Evolutionary conservation across 192 early-diverging fungal genomes (phyloP).

Genomic region (Endogone sp.): DNA sequence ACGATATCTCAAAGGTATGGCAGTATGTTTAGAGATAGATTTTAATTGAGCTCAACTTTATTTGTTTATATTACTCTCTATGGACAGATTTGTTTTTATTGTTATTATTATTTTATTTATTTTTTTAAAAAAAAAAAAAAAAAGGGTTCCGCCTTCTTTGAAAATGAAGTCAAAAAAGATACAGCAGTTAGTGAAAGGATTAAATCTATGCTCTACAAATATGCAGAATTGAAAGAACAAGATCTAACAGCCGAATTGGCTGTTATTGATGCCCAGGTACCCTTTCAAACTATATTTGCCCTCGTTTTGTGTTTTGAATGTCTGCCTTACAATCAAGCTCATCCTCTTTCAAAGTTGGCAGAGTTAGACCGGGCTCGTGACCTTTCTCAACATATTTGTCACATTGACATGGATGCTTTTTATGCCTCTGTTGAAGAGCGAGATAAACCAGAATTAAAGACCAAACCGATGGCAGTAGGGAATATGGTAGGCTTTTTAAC

Average conservation of each 20-base stretch:
- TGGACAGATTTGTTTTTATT: neutral
- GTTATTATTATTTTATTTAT: too few relatives aligned
- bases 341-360: neutral
- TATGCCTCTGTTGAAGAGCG: constrained; percentile 70
- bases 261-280: constrained; percentile 36
- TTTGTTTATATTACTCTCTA: too few relatives aligned
- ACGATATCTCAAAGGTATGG: constrained; percentile 54
- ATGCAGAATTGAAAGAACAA: constrained; percentile 24
- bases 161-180: constrained; percentile 43
- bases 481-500: neutral
- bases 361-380: constrained; percentile 40
- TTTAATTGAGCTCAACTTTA: neutral
- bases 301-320: too few relatives aligned
- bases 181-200: constrained; percentile 32
- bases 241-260: constrained; percentile 31
- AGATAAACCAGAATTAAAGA: constrained; percentile 55
- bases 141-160: constrained; percentile 52
- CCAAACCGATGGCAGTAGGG: constrained; percentile 48
- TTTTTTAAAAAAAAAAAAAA: too few relatives aligned
- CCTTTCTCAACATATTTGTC: constrained; percentile 48
- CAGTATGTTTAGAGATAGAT: neutral
- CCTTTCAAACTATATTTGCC: too few relatives aligned
- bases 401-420: constrained; percentile 74
- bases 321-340: too few relatives aligned
- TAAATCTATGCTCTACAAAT: constrained; percentile 29